phyloP scores from a whole-genome alignment of 257 asterid genomes.

The Paraleonurus japonicus region DNA sequence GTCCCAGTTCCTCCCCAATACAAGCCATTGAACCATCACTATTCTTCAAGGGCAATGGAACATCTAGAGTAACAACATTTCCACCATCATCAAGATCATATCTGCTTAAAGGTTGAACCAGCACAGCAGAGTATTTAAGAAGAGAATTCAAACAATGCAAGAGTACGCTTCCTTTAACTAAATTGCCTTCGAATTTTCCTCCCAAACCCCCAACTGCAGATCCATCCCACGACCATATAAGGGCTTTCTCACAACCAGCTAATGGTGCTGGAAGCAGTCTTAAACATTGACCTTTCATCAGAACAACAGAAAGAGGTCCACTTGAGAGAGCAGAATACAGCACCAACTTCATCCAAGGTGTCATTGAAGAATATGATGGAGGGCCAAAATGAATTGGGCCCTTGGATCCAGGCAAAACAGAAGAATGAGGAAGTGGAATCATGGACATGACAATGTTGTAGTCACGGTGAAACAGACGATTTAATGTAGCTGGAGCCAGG shows the following conservation, averaged over 20 bases:
- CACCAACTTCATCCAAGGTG: constrained; percentile 98
- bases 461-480: constrained; percentile 92
- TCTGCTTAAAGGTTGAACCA: constrained; percentile 91
- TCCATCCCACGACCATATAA: constrained; percentile 99
- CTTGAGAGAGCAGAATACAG: constrained; percentile 69
- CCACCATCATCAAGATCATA: constrained; percentile 80
- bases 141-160: constrained; percentile 94
- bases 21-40: constrained; percentile 84
- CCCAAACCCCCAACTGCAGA: constrained; percentile 90
- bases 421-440: constrained; percentile 97
- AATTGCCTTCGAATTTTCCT: constrained; percentile 82
- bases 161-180: constrained; percentile 88
- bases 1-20: constrained; percentile 81
- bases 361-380: constrained; percentile 93
- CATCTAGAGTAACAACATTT: constrained; percentile 68
- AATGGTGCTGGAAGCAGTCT: constrained; percentile 98
- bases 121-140: constrained; percentile 85
- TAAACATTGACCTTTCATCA: constrained; percentile 93
- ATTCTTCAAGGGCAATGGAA: constrained; percentile 90
- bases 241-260: constrained; percentile 97
- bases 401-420: constrained; percentile 92
- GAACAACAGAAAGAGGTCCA: constrained; percentile 96
- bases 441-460: constrained; percentile 91
- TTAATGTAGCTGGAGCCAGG: constrained; percentile 83
- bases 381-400: constrained; percentile 99